These are phyloP conservation scores for Aspergillus conjunctus DNA, from an alignment of 495 filamentous ascomycete species.

Conservation along the genomic window DNA sequence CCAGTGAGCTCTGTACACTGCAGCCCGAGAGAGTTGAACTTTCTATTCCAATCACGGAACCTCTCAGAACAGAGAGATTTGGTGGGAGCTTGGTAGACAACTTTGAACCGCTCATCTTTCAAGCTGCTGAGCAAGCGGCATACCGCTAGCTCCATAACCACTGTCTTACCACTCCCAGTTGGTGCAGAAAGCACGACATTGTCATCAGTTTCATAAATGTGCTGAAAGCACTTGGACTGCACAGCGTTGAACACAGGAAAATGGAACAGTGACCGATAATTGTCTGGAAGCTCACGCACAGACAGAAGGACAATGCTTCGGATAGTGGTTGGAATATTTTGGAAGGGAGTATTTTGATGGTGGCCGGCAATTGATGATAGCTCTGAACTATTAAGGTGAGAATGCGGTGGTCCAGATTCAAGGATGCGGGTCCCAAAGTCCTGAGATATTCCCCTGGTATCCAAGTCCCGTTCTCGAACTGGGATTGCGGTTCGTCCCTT, in stretches of 20 bases:
- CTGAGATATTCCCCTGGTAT: background rate
- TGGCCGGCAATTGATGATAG: background rate
- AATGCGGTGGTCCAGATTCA: background rate
- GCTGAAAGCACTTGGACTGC: constrained; percentile 82
- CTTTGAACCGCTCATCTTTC: constrained; percentile 75
- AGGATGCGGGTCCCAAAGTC: constrained; percentile 10
- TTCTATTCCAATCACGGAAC: constrained; percentile 79
- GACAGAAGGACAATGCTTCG: constrained; percentile 76
- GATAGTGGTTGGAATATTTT: constrained; percentile 41
- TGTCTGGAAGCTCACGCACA: constrained; percentile 74
- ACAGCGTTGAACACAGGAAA: constrained; percentile 88
- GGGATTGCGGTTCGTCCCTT: constrained; percentile 5
- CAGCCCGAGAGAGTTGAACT: constrained; percentile 75
- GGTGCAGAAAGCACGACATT: constrained; percentile 90
- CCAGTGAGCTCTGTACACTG: constrained; percentile 87
- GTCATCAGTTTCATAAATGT: constrained; percentile 71
- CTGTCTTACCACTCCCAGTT: constrained; percentile 94
- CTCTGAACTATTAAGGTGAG: background rate
- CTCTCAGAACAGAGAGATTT: constrained; percentile 90
- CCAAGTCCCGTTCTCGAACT: background rate
- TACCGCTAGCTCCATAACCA: constrained; percentile 87
- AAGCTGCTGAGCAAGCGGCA: constrained; percentile 69
- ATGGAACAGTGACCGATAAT: constrained; percentile 72
- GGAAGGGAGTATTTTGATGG: constrained; percentile 21
- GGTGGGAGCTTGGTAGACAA: constrained; percentile 93